Conservation (phyloP, 2,329 filamentous ascomycete genomes). For the Aspergillus ochraceoroseus region DNA sequence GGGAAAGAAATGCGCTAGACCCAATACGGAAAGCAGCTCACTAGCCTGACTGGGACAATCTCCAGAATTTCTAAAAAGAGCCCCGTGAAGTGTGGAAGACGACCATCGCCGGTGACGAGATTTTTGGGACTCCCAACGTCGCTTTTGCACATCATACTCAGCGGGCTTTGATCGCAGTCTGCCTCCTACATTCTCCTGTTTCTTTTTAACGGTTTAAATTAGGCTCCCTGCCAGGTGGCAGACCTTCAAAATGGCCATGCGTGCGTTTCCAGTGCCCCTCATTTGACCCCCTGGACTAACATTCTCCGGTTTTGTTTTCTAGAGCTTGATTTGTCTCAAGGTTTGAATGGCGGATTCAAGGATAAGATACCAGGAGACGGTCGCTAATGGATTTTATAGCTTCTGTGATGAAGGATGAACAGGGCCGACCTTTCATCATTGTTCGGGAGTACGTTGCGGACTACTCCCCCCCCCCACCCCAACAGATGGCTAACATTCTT, state of each 20-base stretch:
- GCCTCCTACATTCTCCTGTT: conserved; percentile 5
- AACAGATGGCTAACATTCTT: conserved; percentile 12
- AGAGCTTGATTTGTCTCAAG: conserved; percentile 49
- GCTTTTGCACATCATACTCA: conserved; percentile 10
- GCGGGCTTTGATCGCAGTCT: conserved; percentile 13
- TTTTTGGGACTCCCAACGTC: conserved; percentile 25
- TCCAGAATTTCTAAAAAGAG: conserved; percentile 34
- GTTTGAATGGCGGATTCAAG: conserved; percentile 23
- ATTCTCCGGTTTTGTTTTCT: conserved; percentile 16
- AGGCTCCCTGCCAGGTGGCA: conserved; percentile 30
- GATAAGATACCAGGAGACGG: not conserved
- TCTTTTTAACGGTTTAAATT: conserved; percentile 5
- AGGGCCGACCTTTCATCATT: conserved; percentile 94
- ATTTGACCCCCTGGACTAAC: conserved; percentile 27
- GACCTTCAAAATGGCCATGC: conserved; percentile 47
- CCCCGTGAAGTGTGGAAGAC: conserved; percentile 17
- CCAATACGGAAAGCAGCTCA: conserved; percentile 38
- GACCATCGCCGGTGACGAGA: conserved; percentile 16
- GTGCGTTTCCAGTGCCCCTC: conserved; percentile 42
- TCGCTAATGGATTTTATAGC: conserved; percentile 42
- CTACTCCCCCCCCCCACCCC: not conserved
- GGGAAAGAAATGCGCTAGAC: conserved; percentile 36
- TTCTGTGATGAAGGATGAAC: conserved; percentile 90
- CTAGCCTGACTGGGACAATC: conserved; percentile 34
- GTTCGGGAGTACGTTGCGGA: conserved; percentile 77